Evolutionary conservation across 306 rosid species (phyloP).

Genomic region (Sicyos baderoa): DNA sequence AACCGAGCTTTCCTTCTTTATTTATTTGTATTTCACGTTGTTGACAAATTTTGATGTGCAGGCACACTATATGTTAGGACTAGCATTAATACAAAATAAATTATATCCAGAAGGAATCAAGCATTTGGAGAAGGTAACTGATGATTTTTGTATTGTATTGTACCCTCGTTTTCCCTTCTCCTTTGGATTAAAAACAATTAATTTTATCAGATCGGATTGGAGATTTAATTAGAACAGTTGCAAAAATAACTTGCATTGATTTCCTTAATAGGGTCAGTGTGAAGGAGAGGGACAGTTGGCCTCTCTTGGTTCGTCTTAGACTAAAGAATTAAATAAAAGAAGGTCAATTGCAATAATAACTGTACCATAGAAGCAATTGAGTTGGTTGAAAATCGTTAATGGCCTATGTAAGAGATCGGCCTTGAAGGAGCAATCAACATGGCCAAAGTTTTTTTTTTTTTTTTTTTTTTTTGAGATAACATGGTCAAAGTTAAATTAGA

Average conservation of each 20-base stretch:
- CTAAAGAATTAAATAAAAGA: too few relatives aligned
- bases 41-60: slow-evolving; percentile 29
- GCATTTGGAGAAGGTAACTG: slow-evolving; percentile 67
- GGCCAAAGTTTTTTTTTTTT: too few relatives aligned
- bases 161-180: slow-evolving; percentile 16
- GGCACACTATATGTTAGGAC: slow-evolving; percentile 95
- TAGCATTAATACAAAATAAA: slow-evolving; percentile 51
- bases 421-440: too few relatives aligned
- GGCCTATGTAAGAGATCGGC: too few relatives aligned
- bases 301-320: not conserved
- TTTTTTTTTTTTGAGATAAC: too few relatives aligned
- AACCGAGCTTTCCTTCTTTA: not conserved
- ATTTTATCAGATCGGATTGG: not conserved
- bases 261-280: too few relatives aligned
- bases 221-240: not conserved
- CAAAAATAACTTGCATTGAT: not conserved
- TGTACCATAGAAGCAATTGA: too few relatives aligned
- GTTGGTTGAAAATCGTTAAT: too few relatives aligned
- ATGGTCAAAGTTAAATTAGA: too few relatives aligned
- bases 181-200: not conserved
- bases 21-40: not conserved
- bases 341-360: not conserved
- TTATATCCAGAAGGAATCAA: slow-evolving; percentile 56
- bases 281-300: too few relatives aligned
- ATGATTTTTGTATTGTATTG: slow-evolving; percentile 25